A percentile compares a stretch with the other conserved stretches of the same genome.
Conservation (phyloP, 2,329 filamentous ascomycete species). For the Raffaelea arxii region DNA sequence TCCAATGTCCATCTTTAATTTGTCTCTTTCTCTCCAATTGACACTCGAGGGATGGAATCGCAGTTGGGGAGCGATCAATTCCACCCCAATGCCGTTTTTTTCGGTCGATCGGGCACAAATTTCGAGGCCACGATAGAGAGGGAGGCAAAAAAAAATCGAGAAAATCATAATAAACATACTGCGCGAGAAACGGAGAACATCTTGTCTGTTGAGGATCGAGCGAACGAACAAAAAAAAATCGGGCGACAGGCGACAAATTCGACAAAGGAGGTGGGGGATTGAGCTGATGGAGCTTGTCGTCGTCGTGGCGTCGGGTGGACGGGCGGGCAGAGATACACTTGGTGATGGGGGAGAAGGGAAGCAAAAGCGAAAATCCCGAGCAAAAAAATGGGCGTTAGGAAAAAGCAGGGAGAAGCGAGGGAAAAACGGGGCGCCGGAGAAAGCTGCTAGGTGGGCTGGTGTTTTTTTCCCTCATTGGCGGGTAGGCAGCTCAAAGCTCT, state of each 20-base stretch:
- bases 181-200: conserved; percentile 51
- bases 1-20: neutral
- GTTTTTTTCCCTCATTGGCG: conserved; percentile 4
- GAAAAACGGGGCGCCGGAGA: conserved; percentile 1
- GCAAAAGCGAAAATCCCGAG: neutral
- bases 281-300: neutral
- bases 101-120: too few species aligned
- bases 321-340: neutral
- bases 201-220: conserved; percentile 28
- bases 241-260: too few species aligned
- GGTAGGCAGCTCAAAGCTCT: neutral
- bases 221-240: neutral
- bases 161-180: conserved; percentile 36
- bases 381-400: conserved; percentile 4
- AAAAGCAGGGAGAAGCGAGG: conserved; percentile 6
- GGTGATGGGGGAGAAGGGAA: neutral
- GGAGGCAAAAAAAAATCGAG: conserved; percentile 1
- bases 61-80: too few species aligned
- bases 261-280: neutral
- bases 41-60: too few species aligned
- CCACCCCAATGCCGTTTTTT: too few species aligned
- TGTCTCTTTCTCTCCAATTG: neutral
- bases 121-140: too few species aligned
- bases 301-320: neutral
- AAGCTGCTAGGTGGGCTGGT: neutral